Evolutionary conservation across 192 early-diverging fungal species (phyloP).

Genomic region (Rhizophagus sp.): DNA sequence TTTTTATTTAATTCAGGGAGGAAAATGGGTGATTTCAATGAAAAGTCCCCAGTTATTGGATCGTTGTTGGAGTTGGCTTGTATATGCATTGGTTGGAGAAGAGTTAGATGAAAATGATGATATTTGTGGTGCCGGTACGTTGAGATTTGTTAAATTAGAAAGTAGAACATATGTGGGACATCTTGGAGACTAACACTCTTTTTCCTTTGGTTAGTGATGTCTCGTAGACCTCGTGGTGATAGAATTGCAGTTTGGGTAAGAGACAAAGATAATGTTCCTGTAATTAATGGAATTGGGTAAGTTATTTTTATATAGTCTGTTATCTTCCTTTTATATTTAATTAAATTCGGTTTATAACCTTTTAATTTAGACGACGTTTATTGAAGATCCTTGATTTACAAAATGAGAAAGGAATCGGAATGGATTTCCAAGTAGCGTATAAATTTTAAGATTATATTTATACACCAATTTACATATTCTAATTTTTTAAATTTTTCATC

Average conservation of each 20-base stretch:
- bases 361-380: slow-evolving; percentile 33
- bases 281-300: slow-evolving; percentile 50
- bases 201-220: slow-evolving; percentile 32
- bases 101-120: slow-evolving; percentile 45
- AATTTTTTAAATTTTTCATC: neutral
- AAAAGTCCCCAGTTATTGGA: slow-evolving; percentile 40
- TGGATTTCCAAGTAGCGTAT: slow-evolving; percentile 45
- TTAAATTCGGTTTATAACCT: neutral
- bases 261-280: slow-evolving; percentile 44
- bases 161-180: neutral
- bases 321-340: neutral
- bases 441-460: neutral
- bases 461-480: neutral
- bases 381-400: slow-evolving; percentile 41
- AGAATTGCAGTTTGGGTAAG: slow-evolving; percentile 47
- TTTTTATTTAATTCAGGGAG: slow-evolving; percentile 36
- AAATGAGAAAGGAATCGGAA: slow-evolving; percentile 37
- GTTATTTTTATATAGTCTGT: neutral
- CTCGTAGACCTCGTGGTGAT: slow-evolving; percentile 41
- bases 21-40: slow-evolving; percentile 46
- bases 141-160: neutral
- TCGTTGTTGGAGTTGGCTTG: slow-evolving; percentile 46
- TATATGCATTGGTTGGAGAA: slow-evolving; percentile 45
- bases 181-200: neutral
- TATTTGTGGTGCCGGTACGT: slow-evolving; percentile 46